Conservation (phyloP, 805 yeast genomes). For the Myxozyma geophila region DNA sequence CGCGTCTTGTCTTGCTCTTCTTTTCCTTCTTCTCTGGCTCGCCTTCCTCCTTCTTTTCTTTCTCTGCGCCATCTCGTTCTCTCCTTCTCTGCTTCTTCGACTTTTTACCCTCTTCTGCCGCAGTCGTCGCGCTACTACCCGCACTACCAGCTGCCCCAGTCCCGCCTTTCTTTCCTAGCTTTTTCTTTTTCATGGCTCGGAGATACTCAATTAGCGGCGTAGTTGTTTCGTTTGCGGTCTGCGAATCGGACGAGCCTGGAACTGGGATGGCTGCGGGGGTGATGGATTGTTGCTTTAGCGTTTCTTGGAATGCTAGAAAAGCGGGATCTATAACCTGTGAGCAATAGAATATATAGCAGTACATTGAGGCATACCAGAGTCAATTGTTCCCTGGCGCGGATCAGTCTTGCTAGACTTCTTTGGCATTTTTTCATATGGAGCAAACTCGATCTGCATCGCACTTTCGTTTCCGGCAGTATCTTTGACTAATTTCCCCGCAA, state of each 20-base stretch:
- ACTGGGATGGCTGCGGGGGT: slow-evolving; percentile 3
- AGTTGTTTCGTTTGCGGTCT: neutral
- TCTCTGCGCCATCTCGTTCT: neutral
- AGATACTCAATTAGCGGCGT: slow-evolving; percentile 36
- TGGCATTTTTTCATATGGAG: slow-evolving; percentile 38
- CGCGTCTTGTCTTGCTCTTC: slow-evolving; percentile 1
- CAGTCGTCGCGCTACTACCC: slow-evolving; percentile 11
- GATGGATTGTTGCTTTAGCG: slow-evolving; percentile 35
- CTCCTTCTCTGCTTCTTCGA: neutral
- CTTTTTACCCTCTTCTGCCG: neutral
- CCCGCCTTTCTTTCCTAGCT: slow-evolving; percentile 38
- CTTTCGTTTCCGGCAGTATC: slow-evolving; percentile 33
- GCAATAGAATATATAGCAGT: neutral
- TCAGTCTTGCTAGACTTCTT: slow-evolving; percentile 23
- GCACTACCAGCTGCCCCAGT: slow-evolving; percentile 15
- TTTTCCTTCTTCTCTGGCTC: slow-evolving; percentile 8
- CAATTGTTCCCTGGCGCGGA: slow-evolving; percentile 44
- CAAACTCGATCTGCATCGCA: slow-evolving; percentile 37
- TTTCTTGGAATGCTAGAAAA: slow-evolving; percentile 44
- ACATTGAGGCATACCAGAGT: slow-evolving; percentile 15
- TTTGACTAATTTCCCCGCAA: slow-evolving; percentile 45
- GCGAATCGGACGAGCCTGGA: neutral
- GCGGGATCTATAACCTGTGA: slow-evolving; percentile 37
- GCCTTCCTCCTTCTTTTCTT: neutral
- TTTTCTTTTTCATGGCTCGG: slow-evolving; percentile 36